Percentiles rank a stretch among this genome's conserved stretches.
These are phyloP conservation scores for Mycena polygramma DNA, from an alignment of 768 basidiomycete species.

Conservation along the genomic window DNA sequence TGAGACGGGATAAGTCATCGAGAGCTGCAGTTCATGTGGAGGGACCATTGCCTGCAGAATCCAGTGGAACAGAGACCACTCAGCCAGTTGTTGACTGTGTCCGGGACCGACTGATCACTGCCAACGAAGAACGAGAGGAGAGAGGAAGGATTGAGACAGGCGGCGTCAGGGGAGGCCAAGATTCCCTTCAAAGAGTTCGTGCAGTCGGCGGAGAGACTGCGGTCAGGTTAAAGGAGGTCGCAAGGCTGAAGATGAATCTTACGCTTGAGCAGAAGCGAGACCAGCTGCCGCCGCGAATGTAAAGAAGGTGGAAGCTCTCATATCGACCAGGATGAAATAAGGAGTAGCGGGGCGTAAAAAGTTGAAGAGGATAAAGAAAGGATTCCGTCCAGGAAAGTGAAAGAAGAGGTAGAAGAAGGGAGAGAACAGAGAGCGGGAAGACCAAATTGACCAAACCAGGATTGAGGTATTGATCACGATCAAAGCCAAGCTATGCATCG, in stretches of 20 bases:
- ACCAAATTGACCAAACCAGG: not conserved
- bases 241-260: constrained; percentile 20
- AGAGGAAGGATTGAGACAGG: constrained; percentile 62
- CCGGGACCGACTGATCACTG: constrained; percentile 47
- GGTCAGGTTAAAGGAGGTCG: constrained; percentile 10
- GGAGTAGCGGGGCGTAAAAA: not conserved
- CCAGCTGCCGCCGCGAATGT: constrained; percentile 48
- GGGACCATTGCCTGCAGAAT: constrained; percentile 27
- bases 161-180: constrained; percentile 57
- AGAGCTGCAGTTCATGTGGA: not conserved
- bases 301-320: constrained; percentile 42
- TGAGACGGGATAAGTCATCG: constrained; percentile 52
- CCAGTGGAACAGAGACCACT: constrained; percentile 63
- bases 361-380: not conserved
- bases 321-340: constrained; percentile 36
- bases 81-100: constrained; percentile 72
- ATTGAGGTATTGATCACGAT: constrained; percentile 5
- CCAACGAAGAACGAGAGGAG: constrained; percentile 34
- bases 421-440: not conserved
- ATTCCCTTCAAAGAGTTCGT: constrained; percentile 59
- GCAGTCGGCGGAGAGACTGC: constrained; percentile 63
- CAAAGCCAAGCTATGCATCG: constrained; percentile 4
- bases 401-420: constrained; percentile 31
- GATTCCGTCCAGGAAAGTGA: constrained; percentile 29
- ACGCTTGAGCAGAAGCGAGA: constrained; percentile 61